A percentile compares a stretch with the other conserved stretches of the same genome.
phyloP scores from a whole-genome alignment of 768 basidiomycete species.

The Mycena floridula region DNA sequence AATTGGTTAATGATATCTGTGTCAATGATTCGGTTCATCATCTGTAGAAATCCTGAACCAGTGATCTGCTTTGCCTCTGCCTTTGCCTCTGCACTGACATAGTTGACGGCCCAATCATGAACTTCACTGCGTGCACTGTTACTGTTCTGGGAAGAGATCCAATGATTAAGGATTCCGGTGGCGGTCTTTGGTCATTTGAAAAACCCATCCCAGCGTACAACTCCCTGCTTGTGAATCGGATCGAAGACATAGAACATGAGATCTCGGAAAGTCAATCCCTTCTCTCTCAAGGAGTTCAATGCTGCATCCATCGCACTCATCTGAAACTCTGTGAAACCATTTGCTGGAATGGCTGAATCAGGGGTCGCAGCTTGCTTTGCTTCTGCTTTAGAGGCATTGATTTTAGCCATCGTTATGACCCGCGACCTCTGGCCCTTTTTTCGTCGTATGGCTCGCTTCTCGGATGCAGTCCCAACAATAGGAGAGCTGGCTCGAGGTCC shows the following conservation, averaged over 20 bases:
- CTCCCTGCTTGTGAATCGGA: conserved; percentile 12
- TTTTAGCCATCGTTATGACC: neutral
- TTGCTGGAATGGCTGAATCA: no score
- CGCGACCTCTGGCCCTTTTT: neutral
- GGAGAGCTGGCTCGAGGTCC: neutral
- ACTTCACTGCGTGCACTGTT: conserved; percentile 1
- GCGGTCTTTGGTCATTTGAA: conserved; percentile 10
- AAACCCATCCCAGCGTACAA: conserved; percentile 17
- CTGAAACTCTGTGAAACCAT: neutral
- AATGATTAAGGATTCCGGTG: conserved; percentile 11
- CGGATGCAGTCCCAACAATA: neutral
- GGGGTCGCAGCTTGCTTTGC: neutral
- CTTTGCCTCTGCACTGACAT: neutral
- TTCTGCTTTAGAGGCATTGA: neutral
- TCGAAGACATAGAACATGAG: no score
- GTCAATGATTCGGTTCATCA: neutral
- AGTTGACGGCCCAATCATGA: conserved; percentile 6
- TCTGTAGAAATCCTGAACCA: neutral
- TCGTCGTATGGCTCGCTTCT: neutral
- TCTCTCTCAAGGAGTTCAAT: conserved; percentile 1
- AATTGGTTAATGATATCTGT: conserved; percentile 2
- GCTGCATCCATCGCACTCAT: conserved; percentile 5
- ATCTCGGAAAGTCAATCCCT: conserved; percentile 10
- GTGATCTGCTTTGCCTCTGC: neutral
- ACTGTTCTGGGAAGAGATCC: conserved; percentile 6